A percentile compares a stretch with the other conserved stretches of the same genome.
Evolutionary conservation across 331 rosid species (phyloP).

Genomic region (Malus hybrid): DNA sequence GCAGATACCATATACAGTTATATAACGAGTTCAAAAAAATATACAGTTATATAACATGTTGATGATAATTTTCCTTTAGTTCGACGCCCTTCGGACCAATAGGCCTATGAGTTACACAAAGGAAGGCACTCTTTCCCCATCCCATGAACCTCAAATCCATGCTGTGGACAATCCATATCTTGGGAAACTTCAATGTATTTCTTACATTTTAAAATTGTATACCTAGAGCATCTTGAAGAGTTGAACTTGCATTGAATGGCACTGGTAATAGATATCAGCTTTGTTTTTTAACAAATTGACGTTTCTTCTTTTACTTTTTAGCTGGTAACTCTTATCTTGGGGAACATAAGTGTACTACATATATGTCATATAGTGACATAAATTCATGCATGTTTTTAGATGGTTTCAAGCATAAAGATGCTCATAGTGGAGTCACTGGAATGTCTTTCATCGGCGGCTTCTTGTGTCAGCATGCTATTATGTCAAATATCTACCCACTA

Average conservation of each 20-base stretch:
- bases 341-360: not conserved
- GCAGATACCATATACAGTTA: not conserved
- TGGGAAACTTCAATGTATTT: not conserved
- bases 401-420: not conserved
- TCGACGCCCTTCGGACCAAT: not conserved
- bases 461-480: not conserved
- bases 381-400: not conserved
- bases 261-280: not conserved
- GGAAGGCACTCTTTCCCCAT: not conserved
- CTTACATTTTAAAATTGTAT: not conserved
- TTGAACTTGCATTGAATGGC: not conserved
- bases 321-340: not conserved
- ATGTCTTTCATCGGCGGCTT: not conserved
- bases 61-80: not conserved
- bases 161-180: not conserved
- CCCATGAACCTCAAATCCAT: not conserved
- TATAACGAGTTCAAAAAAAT: too few species aligned
- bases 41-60: not conserved
- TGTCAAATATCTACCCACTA: not conserved
- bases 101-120: not conserved
- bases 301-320: not conserved
- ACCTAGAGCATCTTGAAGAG: not conserved
- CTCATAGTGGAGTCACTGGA: not conserved
- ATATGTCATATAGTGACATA: not conserved
- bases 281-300: not conserved